These are phyloP conservation scores for Kluyveromyces nonfermentans DNA, from an alignment of 805 yeast species.

Conservation along the genomic window DNA sequence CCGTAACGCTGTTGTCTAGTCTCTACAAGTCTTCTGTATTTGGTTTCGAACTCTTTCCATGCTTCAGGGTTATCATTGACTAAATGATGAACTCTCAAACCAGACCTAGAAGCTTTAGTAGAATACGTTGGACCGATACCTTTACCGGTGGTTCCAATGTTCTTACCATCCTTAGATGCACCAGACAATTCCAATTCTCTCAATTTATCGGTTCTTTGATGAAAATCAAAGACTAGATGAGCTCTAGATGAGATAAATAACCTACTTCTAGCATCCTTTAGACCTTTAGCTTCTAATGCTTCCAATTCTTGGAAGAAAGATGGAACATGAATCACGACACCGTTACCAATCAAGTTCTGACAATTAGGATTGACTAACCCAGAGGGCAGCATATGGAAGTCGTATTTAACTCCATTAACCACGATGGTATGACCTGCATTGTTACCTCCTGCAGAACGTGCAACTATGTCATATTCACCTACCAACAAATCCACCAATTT, in stretches of 20 bases:
- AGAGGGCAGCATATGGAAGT: constrained; percentile 97
- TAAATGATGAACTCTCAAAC: constrained; percentile 92
- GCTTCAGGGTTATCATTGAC: constrained; percentile 83
- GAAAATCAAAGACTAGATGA: constrained; percentile 95
- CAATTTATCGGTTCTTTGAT: constrained; percentile 91
- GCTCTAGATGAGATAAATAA: constrained; percentile 88
- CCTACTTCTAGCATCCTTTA: constrained; percentile 48
- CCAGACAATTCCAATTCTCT: constrained; percentile 82
- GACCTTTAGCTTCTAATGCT: constrained; percentile 73
- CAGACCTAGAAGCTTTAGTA: constrained; percentile 94
- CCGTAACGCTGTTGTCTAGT: constrained; percentile 89
- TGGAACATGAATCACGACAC: constrained; percentile 93
- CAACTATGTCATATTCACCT: constrained; percentile 92
- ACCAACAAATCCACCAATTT: constrained; percentile 92
- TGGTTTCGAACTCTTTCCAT: constrained; percentile 82
- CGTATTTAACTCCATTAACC: constrained; percentile 79
- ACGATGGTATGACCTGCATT: constrained; percentile 99
- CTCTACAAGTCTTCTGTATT: constrained; percentile 65
- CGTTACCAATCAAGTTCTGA: constrained; percentile 83
- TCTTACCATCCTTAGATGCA: constrained; percentile 46
- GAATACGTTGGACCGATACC: constrained; percentile 99
- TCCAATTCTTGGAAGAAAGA: constrained; percentile 83
- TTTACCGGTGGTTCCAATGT: constrained; percentile 97
- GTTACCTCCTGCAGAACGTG: constrained; percentile 98
- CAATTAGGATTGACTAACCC: constrained; percentile 95